Evolutionary conservation across 352 stramenopile genomes (phyloP).

Genomic region (Phytophthora agathidicida): DNA sequence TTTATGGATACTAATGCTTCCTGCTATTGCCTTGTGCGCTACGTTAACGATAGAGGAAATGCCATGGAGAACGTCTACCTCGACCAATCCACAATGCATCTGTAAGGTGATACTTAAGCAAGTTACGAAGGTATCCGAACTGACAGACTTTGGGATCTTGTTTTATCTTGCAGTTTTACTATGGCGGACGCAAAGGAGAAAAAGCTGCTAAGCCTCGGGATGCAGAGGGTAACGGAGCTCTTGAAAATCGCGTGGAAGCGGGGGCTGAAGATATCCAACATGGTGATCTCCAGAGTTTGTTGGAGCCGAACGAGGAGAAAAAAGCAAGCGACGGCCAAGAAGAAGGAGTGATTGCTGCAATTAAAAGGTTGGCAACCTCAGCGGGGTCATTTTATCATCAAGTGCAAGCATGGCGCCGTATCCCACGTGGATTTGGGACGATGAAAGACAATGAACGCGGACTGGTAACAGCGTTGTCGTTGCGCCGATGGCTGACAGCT

Average conservation of each 20-base stretch:
- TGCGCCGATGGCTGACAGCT: conserved; percentile 49
- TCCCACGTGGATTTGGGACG: conserved; percentile 50
- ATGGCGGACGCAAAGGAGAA: conserved; percentile 17
- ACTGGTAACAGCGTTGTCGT: conserved; percentile 14
- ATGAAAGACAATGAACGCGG: conserved; percentile 37
- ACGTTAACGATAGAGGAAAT: conserved; percentile 29
- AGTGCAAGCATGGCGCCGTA: conserved; percentile 52
- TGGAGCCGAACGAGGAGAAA: conserved; percentile 13
- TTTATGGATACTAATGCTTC: conserved; percentile 5
- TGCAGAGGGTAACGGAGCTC: background rate
- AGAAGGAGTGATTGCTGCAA: conserved; percentile 26
- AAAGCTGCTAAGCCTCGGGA: background rate
- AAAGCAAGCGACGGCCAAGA: background rate
- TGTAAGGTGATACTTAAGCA: conserved; percentile 11
- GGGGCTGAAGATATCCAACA: background rate
- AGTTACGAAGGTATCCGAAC: background rate
- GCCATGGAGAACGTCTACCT: conserved; percentile 28
- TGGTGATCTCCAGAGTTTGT: conserved; percentile 19
- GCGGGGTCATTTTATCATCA: conserved; percentile 44
- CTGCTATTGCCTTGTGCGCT: background rate
- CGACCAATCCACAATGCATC: conserved; percentile 26
- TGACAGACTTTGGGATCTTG: background rate
- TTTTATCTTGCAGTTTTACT: conserved; percentile 32
- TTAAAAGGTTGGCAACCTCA: conserved; percentile 31
- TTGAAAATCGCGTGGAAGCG: background rate